Evolutionary conservation across 495 filamentous ascomycete species (phyloP).

Genomic region (Penicillium pulvis): DNA sequence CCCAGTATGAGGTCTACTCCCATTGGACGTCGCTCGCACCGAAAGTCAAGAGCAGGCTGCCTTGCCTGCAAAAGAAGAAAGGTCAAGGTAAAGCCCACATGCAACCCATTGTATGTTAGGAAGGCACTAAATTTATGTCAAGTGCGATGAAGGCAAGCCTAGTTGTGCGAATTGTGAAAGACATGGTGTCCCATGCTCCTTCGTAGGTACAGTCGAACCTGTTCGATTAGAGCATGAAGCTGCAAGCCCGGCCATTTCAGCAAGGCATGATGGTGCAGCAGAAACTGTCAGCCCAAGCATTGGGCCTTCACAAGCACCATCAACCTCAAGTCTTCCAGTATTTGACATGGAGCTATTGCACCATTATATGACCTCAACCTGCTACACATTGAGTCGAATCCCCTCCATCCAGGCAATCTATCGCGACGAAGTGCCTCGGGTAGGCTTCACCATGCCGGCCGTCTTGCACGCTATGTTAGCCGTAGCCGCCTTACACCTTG

Average conservation of each 20-base stretch:
- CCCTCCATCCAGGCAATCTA: conserved; percentile 5
- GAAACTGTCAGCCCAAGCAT: neutral
- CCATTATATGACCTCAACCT: conserved; percentile 8
- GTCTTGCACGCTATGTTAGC: conserved; percentile 8
- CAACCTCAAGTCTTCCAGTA: neutral
- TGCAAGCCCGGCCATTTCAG: neutral
- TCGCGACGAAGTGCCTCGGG: conserved; percentile 5
- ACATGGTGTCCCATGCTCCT: conserved; percentile 7
- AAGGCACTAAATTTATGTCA: neutral
- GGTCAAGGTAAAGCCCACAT: conserved; percentile 5
- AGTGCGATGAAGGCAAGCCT: conserved; percentile 5
- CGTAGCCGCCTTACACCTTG: conserved; percentile 3
- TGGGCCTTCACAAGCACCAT: neutral
- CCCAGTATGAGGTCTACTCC: conserved; percentile 1
- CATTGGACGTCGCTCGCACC: conserved; percentile 8
- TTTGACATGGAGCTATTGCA: conserved; percentile 11
- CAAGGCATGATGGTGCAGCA: neutral
- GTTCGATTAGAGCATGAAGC: neutral
- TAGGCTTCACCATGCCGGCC: conserved; percentile 8
- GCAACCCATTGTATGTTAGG: neutral
- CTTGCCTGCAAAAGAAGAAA: conserved; percentile 7
- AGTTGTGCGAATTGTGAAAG: neutral
- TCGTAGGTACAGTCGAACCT: neutral
- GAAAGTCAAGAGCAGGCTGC: conserved; percentile 6
- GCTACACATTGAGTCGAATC: conserved; percentile 4